Evolutionary conservation across 2,329 filamentous ascomycete genomes (phyloP).

Genomic region (Chaetomium sp.): DNA sequence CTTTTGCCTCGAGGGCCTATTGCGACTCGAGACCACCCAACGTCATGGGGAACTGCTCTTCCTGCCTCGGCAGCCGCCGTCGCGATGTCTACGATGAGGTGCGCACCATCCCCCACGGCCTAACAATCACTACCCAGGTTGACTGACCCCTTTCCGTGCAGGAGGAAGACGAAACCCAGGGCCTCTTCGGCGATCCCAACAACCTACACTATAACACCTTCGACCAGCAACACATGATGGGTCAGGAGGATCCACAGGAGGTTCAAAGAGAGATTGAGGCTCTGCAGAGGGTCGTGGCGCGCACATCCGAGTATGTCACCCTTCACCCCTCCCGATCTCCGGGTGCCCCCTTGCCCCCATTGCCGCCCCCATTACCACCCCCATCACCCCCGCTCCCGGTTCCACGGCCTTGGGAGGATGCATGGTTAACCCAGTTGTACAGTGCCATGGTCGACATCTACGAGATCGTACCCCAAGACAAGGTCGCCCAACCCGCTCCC

Average conservation of each 20-base stretch:
- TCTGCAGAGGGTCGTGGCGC: slow-evolving; percentile 63
- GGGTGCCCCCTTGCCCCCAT: slow-evolving; percentile 2
- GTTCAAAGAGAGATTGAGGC: slow-evolving; percentile 66
- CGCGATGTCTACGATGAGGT: slow-evolving; percentile 60
- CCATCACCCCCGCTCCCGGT: slow-evolving; percentile 11
- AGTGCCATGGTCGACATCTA: slow-evolving; percentile 71
- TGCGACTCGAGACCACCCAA: neutral
- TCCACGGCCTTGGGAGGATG: slow-evolving; percentile 11
- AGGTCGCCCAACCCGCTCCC: slow-evolving; percentile 41
- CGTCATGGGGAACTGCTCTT: slow-evolving; percentile 62
- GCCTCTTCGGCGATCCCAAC: slow-evolving; percentile 63
- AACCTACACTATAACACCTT: slow-evolving; percentile 65
- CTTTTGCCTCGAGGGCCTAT: slow-evolving; percentile 14
- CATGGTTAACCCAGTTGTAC: slow-evolving; percentile 35
- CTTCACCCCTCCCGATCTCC: slow-evolving; percentile 11
- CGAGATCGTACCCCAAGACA: slow-evolving; percentile 60
- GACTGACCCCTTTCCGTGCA: neutral
- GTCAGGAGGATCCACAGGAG: slow-evolving; percentile 62
- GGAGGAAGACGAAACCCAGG: slow-evolving; percentile 59
- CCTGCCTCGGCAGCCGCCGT: slow-evolving; percentile 58
- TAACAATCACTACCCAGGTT: neutral
- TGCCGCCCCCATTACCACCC: slow-evolving; percentile 11
- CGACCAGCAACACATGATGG: slow-evolving; percentile 55
- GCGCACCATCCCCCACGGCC: slow-evolving; percentile 27
- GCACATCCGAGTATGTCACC: slow-evolving; percentile 61